These are phyloP conservation scores for Chenopodium quinoa DNA, from an alignment of 148 eudicot genomes.

Conservation along the genomic window DNA sequence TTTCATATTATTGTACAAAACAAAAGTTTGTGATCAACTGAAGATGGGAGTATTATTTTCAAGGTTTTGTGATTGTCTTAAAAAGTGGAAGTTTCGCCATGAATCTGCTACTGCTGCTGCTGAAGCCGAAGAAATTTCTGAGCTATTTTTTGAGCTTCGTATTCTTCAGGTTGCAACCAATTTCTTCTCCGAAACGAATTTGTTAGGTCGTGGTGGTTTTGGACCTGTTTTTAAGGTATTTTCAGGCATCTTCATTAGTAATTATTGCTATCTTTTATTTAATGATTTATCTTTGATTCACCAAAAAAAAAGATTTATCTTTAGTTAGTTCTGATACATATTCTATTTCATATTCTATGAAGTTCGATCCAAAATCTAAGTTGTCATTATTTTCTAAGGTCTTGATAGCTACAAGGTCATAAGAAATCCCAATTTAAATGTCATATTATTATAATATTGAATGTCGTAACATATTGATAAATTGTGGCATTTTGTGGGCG, in stretches of 20 bases:
- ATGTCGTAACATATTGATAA: no score
- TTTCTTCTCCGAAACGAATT: slow-evolving; percentile 50
- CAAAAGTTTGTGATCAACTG: background rate
- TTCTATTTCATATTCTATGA: no score
- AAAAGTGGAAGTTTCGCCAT: slow-evolving; percentile 5
- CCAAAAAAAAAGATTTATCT: no score
- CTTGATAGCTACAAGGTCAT: no score
- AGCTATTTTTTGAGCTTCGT: slow-evolving; percentile 41
- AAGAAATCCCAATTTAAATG: no score
- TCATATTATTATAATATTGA: no score
- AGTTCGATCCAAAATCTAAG: no score
- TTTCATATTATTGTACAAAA: background rate
- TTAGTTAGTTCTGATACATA: no score
- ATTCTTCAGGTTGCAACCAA: slow-evolving; percentile 52
- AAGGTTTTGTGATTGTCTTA: slow-evolving; percentile 20
- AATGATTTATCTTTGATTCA: no score
- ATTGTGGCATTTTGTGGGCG: no score
- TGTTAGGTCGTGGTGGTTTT: slow-evolving; percentile 60
- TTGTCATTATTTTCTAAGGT: no score
- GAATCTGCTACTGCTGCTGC: background rate
- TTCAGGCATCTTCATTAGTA: background rate
- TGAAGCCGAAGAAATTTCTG: slow-evolving; percentile 21
- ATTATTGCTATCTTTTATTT: no score
- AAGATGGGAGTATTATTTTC: slow-evolving; percentile 19
- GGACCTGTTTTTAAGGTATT: slow-evolving; percentile 67